Evolutionary conservation across 2,329 filamentous ascomycete genomes (phyloP), one percentile per base, ranked within the genome.

Genomic region (Chalaropsis thielavioides): DNA sequence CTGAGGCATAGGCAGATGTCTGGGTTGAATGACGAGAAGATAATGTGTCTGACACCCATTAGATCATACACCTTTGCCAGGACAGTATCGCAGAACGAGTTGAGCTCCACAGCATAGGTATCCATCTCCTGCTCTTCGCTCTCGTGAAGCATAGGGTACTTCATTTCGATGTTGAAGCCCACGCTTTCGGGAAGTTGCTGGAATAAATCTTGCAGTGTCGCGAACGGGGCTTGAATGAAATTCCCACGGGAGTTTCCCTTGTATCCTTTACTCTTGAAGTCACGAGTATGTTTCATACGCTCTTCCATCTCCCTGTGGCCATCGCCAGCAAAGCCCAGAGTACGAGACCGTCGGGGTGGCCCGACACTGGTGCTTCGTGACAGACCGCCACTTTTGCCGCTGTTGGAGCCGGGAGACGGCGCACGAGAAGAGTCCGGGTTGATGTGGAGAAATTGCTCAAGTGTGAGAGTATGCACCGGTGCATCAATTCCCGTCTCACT

Each of bases 121-220:
- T 96, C 92, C 91, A 97, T 96, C 70, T 95, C 90, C 69, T 96
- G 89, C 73, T 95, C 89, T 74, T 96, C 90, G 66, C 85, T 90
- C 78, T 99, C 95, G 73, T 92, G 88, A 51, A 99, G 83, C 92
- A 97, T 97, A 4, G 94, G 94, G 73, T 99, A 99, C 76, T 99
- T 97, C 82, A 99, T 89, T 78, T 99, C 94, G 70, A 99, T 95
- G 75, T 99, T 97, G 81, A 99, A 99, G 15, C 94, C 92, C 24
- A 95, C 88, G 15, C 83, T 80, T 68, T 88, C 82, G 0, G 91
- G 90, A 0, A 99, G 78, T 72, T 92, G 87, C 71, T 83, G 83
- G 77, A 99, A 96, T 73, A 97, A 85, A 68, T 96, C 90, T 74
- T 96, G 91, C 3, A 99, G 80, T 0, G 94, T 99, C 7, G 92